Evolutionary conservation across 169 alveolate species (phyloP), one percentile per base, ranked within the genome.

Genomic region (Eimeria falciformis): DNA sequence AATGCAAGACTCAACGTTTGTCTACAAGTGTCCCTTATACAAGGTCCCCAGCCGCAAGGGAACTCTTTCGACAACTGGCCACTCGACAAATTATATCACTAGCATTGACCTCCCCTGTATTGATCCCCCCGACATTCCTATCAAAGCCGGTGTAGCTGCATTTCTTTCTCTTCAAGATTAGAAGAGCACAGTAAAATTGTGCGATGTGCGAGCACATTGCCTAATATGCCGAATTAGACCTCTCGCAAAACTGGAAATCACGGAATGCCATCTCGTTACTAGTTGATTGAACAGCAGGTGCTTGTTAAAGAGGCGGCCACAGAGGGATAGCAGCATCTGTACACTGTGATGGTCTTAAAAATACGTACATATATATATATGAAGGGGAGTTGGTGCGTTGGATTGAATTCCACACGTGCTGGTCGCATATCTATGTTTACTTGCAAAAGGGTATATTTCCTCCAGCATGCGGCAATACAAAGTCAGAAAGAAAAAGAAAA

Each of bases 141-240:
- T 97, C 89, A 97, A 96, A 66, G 99, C 99, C 37, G 99, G 99
- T 71, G 98, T 97, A 77, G 99, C 99, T 17, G 97, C 97, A 56
- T 97, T 98, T 96, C 95, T 98, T 78, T 96, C 99, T 40, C 95
- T 98, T 85, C 97, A 97, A 92, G 96, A 95, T 91, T 97, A 97
- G 50, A 45, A 33, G 68, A n/a, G 23, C 25, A 25, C n/a, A n/a
- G n/a, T n/a, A n/a, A n/a, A n/a, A n/a, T n/a, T n/a, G n/a, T n/a
- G n/a, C n/a, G n/a, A n/a, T n/a, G n/a, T n/a, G n/a, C n/a, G n/a
- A n/a, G n/a, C n/a, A n/a, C n/a, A n/a, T n/a, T n/a, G n/a, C n/a
- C n/a, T n/a, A n/a, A n/a, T n/a, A n/a, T n/a, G n/a, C n/a, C n/a
- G n/a, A n/a, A n/a, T n/a, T n/a, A n/a, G n/a, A n/a, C n/a, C n/a